A percentile compares a stretch with the other conserved stretches of the same genome.
Evolutionary conservation across 352 stramenopile genomes (phyloP).

Genomic region (Globisporangium sylvaticum): DNA sequence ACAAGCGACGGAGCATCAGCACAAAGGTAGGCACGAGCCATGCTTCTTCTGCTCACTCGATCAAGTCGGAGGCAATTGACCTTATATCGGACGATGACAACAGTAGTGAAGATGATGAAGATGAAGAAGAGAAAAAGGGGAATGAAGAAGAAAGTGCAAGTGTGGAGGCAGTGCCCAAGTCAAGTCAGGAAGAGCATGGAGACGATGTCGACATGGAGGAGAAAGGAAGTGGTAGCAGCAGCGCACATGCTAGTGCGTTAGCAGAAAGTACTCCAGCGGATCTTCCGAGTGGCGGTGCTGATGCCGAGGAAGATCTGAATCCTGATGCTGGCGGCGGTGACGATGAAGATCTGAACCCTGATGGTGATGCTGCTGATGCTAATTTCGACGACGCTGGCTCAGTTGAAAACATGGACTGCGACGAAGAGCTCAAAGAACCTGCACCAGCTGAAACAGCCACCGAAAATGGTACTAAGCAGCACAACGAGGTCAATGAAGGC

Average conservation of each 20-base stretch:
- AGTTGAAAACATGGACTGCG: neutral
- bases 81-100: conserved; percentile 11
- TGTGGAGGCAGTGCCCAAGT: neutral
- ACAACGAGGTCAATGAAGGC: neutral
- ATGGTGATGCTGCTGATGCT: neutral
- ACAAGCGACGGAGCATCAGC: conserved; percentile 7
- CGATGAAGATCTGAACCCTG: neutral
- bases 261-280: neutral
- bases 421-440: neutral
- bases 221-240: neutral
- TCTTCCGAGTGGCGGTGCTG: neutral
- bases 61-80: conserved; percentile 8
- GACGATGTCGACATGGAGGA: neutral
- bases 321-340: neutral
- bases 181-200: neutral
- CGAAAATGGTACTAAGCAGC: neutral
- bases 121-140: neutral
- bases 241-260: neutral
- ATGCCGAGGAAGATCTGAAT: neutral
- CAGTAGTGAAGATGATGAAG: neutral
- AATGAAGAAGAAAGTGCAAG: neutral
- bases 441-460: neutral
- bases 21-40: conserved; percentile 4
- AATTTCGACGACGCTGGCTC: neutral
- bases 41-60: conserved; percentile 3